A percentile compares a stretch with the other conserved stretches of the same genome.
phyloP scores from a whole-genome alignment of 345 rosid genomes.

The Syzygium oleosum region DNA sequence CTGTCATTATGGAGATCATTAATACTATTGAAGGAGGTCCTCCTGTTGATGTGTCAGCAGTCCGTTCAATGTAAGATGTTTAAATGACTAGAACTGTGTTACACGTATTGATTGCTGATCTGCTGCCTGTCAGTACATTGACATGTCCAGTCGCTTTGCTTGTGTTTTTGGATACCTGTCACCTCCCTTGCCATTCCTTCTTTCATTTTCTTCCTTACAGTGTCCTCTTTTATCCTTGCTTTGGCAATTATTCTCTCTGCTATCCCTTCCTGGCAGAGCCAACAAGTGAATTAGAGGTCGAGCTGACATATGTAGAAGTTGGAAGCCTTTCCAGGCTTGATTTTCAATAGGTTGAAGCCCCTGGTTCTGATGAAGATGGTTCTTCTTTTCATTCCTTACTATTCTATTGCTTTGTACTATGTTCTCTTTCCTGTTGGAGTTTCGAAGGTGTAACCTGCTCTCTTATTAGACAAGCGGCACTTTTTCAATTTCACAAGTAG shows the following conservation, averaged over 20 bases:
- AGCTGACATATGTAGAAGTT: not conserved
- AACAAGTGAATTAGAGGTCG: not conserved
- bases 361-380: not conserved
- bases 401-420: not conserved
- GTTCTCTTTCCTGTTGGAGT: not conserved
- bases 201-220: not conserved
- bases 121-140: not conserved
- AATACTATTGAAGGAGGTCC: conserved; percentile 96
- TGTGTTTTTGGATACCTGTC: not conserved
- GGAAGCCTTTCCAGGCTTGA: not conserved
- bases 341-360: not conserved
- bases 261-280: not conserved
- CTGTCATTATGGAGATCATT: conserved; percentile 70
- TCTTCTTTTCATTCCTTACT: not conserved
- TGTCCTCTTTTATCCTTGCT: not conserved
- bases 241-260: not conserved
- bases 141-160: not conserved
- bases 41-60: conserved; percentile 84
- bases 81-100: not conserved
- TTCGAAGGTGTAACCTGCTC: not conserved
- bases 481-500: not conserved
- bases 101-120: not conserved
- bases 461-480: not conserved
- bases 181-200: not conserved
- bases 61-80: conserved; percentile 77